phyloP scores from a whole-genome alignment of 2,329 filamentous ascomycete species.

The Cercospora zeae-maydis region DNA sequence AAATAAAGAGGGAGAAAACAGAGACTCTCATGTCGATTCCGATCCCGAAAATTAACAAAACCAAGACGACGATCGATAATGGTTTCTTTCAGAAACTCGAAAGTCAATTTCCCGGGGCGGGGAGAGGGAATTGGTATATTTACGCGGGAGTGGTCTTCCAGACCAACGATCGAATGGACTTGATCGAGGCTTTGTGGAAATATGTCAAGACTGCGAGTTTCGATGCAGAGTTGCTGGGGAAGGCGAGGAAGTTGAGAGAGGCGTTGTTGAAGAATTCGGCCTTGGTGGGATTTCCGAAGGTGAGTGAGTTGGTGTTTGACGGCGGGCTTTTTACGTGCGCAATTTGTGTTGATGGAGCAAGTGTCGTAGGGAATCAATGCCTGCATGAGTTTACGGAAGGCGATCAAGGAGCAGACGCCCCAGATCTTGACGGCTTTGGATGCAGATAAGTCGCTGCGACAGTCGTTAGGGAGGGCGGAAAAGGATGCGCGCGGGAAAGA shows the following conservation, averaged over 20 bases:
- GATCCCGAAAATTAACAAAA: not conserved
- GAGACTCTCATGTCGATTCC: not conserved
- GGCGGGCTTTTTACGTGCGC: too few species aligned
- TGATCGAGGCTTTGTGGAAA: conserved; percentile 15
- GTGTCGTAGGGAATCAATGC: conserved; percentile 20
- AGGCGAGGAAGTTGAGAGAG: conserved; percentile 19
- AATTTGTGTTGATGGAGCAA: not conserved
- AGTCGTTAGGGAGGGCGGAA: conserved; percentile 12
- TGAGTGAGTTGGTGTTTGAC: not conserved
- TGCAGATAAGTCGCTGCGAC: conserved; percentile 17
- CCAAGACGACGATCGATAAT: conserved; percentile 12
- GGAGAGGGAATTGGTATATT: conserved; percentile 17
- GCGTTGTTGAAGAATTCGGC: conserved; percentile 20
- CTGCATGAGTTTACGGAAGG: conserved; percentile 17
- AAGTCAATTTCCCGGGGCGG: conserved; percentile 11
- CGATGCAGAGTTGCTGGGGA: conserved; percentile 10
- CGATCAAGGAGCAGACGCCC: conserved; percentile 11
- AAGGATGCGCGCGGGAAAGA: conserved; percentile 21
- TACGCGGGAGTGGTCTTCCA: conserved; percentile 22
- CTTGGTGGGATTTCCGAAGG: conserved; percentile 22
- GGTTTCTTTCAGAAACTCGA: conserved; percentile 22
- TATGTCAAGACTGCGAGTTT: conserved; percentile 9
- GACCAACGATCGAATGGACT: conserved; percentile 21
- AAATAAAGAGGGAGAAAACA: not conserved
- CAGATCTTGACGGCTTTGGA: conserved; percentile 14